Percentiles rank a stretch among this genome's conserved stretches.
These are phyloP conservation scores for Cochlearia excelsa DNA, from an alignment of 345 rosid species.

Conservation along the genomic window DNA sequence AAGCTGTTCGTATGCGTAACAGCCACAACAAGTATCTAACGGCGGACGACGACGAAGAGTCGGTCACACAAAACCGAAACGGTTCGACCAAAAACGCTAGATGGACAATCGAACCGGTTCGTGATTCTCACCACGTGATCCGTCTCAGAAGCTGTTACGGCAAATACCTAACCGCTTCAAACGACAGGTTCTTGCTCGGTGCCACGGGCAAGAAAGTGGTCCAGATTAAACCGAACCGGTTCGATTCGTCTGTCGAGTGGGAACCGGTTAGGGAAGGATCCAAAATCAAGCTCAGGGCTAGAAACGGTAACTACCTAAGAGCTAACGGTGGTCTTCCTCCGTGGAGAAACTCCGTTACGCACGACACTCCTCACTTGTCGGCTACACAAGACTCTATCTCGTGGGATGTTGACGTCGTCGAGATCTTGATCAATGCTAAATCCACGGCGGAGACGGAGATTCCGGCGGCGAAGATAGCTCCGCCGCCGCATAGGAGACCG, in stretches of 20 bases:
- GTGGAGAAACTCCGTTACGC: slow-evolving; percentile 75
- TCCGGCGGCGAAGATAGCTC: slow-evolving; percentile 25
- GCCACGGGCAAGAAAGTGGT: slow-evolving; percentile 71
- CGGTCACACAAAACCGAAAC: slow-evolving; percentile 57
- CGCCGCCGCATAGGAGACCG: slow-evolving; percentile 44
- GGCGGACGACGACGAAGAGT: slow-evolving; percentile 73
- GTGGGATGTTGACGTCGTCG: slow-evolving; percentile 73
- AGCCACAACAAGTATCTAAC: slow-evolving; percentile 71
- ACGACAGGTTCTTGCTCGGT: slow-evolving; percentile 70
- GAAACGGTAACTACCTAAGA: slow-evolving; percentile 59
- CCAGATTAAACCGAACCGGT: slow-evolving; percentile 50
- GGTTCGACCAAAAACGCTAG: slow-evolving; percentile 58
- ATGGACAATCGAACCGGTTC: slow-evolving; percentile 71
- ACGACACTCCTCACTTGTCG: slow-evolving; percentile 61
- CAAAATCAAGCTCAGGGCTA: slow-evolving; percentile 52
- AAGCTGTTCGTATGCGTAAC: slow-evolving; percentile 66
- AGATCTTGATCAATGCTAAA: slow-evolving; percentile 36
- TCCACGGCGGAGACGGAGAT: slow-evolving; percentile 21
- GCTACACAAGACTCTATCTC: slow-evolving; percentile 62
- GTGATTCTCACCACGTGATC: slow-evolving; percentile 43
- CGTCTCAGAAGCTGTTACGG: slow-evolving; percentile 71
- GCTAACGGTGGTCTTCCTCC: slow-evolving; percentile 78
- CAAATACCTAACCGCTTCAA: slow-evolving; percentile 78
- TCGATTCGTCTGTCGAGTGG: slow-evolving; percentile 67
- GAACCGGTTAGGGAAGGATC: slow-evolving; percentile 65